phyloP scores from a whole-genome alignment of 225 moss, liverwort and hornwort genomes.

The Bryum argenteum region DNA sequence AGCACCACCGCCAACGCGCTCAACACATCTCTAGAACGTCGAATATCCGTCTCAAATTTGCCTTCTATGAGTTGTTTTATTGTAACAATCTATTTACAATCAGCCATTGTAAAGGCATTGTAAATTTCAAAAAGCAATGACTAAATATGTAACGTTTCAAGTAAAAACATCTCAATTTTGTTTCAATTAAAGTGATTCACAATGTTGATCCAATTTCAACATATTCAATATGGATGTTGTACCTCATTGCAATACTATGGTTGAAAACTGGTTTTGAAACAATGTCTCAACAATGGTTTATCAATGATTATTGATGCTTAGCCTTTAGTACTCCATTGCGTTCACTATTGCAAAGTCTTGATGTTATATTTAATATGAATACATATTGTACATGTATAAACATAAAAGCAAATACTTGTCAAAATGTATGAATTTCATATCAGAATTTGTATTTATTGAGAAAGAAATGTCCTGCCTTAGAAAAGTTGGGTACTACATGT shows the following conservation, averaged over 20 bases:
- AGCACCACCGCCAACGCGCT: too few species aligned
- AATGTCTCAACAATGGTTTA: not conserved
- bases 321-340: not conserved
- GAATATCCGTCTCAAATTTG: too few species aligned
- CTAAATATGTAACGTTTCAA: conserved; percentile 6
- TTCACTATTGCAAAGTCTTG: not conserved
- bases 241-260: too few species aligned
- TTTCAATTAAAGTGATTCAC: too few species aligned
- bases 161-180: too few species aligned
- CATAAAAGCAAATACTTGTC: not conserved
- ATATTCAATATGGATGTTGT: too few species aligned
- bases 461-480: not conserved
- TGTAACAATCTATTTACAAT: not conserved
- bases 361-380: not conserved
- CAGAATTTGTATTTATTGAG: not conserved
- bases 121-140: not conserved
- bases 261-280: not conserved
- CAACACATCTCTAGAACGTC: too few species aligned
- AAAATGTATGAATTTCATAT: not conserved
- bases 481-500: conserved; percentile 5
- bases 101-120: not conserved
- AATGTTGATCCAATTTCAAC: too few species aligned
- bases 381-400: not conserved
- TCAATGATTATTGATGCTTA: not conserved
- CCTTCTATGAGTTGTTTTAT: not conserved